Evolutionary conservation across 1,284 basidiomycete species (phyloP).

Genomic region (Ganoderma lingzhi): DNA sequence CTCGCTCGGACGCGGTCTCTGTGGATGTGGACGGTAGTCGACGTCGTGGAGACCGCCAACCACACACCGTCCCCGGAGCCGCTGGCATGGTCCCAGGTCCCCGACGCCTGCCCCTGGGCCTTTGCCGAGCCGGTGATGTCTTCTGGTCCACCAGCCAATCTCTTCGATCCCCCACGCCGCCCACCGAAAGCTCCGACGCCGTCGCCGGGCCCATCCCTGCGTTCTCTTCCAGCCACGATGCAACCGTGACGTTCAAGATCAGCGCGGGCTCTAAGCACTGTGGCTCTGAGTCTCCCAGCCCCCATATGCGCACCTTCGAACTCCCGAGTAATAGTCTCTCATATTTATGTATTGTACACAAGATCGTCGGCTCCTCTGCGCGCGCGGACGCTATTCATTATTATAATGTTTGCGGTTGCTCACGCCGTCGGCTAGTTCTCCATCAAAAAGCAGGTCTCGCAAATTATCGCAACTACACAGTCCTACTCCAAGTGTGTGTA

Average conservation of each 20-base stretch:
- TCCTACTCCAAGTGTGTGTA: background rate
- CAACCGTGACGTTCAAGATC: too few species aligned
- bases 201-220: background rate
- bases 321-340: too few species aligned
- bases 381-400: too few species aligned
- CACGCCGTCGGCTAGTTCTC: background rate
- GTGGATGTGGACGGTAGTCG: too few species aligned
- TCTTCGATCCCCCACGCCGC: background rate
- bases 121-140: background rate
- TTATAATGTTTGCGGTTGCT: too few species aligned
- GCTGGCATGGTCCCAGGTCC: background rate
- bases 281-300: too few species aligned
- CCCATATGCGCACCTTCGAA: too few species aligned
- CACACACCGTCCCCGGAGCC: conserved; percentile 1
- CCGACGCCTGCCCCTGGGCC: background rate
- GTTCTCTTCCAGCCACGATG: too few species aligned
- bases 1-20: too few species aligned
- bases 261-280: too few species aligned
- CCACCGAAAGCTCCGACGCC: background rate
- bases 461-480: background rate
- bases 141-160: background rate
- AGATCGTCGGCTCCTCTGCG: too few species aligned
- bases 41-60: background rate
- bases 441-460: background rate
- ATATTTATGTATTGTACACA: too few species aligned